Conservation (phyloP, 495 filamentous ascomycete genomes). For the Talaromyces trachyspermus region DNA sequence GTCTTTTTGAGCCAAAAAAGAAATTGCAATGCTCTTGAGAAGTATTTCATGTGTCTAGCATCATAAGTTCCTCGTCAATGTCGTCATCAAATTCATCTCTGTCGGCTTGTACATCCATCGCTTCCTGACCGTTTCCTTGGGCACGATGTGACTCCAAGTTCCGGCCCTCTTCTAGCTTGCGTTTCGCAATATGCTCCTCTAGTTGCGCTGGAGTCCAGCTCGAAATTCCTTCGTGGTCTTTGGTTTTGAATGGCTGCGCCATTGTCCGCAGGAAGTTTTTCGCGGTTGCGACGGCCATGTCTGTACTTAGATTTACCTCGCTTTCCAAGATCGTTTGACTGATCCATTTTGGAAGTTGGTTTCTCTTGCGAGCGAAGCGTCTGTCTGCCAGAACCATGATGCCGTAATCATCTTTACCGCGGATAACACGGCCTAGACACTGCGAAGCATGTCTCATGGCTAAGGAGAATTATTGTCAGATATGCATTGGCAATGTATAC, state of each 20-base stretch:
- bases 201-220: conserved; percentile 83
- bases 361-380: conserved; percentile 81
- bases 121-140: not conserved
- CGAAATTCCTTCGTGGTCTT: conserved; percentile 82
- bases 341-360: conserved; percentile 96
- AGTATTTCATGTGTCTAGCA: conserved; percentile 41
- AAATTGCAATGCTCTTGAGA: not conserved
- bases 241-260: conserved; percentile 78
- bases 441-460: conserved; percentile 98
- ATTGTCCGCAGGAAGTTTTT: conserved; percentile 85
- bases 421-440: conserved; percentile 88
- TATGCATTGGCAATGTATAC: not conserved
- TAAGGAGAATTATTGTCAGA: not conserved
- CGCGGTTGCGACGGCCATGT: conserved; percentile 85
- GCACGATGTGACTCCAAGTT: conserved; percentile 21
- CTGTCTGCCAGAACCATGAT: conserved; percentile 96
- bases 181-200: conserved; percentile 56
- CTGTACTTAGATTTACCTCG: conserved; percentile 82
- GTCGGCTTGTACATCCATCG: conserved; percentile 14
- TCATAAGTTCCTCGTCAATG: conserved; percentile 50
- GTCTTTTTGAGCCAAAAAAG: not conserved
- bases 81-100: conserved; percentile 54
- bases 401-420: conserved; percentile 97
- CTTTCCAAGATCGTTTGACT: conserved; percentile 76
- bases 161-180: conserved; percentile 63